Evolutionary conservation across 1,284 basidiomycete species (phyloP).

Genomic region (Phlebopus sp.): DNA sequence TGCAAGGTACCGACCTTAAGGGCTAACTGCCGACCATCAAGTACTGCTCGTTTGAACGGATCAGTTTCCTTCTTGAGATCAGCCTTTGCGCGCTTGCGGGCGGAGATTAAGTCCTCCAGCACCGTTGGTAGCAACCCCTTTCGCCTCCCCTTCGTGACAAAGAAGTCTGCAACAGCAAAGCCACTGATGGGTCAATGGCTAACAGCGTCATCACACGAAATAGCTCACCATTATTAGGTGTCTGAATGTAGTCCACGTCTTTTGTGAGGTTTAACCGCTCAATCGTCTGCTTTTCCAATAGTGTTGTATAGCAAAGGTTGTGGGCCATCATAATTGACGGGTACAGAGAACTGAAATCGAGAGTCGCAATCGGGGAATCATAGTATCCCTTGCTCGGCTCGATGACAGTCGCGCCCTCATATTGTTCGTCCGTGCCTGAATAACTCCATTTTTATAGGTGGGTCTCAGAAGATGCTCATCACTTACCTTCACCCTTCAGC

Average conservation of each 20-base stretch:
- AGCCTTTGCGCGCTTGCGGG: constrained; percentile 89
- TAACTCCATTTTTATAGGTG: not conserved
- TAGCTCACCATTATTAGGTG: constrained; percentile 84
- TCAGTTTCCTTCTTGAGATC: constrained; percentile 95
- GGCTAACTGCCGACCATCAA: constrained; percentile 93
- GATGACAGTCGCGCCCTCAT: constrained; percentile 96
- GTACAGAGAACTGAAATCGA: constrained; percentile 96
- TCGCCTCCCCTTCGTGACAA: constrained; percentile 67
- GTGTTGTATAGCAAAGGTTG: constrained; percentile 93
- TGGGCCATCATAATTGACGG: constrained; percentile 99
- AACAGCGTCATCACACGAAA: not conserved
- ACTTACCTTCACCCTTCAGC: constrained; percentile 75
- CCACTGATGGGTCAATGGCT: not conserved
- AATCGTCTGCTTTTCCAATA: constrained; percentile 76
- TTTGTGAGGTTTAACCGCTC: constrained; percentile 75
- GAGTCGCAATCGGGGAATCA: constrained; percentile 90
- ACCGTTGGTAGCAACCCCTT: constrained; percentile 91
- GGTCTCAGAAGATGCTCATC: not conserved
- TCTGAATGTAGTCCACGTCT: constrained; percentile 86
- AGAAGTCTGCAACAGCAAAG: constrained; percentile 64
- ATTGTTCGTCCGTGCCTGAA: constrained; percentile 86
- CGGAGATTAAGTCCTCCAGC: constrained; percentile 86
- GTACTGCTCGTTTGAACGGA: constrained; percentile 90
- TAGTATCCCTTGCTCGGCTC: constrained; percentile 94
- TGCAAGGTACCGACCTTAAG: constrained; percentile 62